Base-by-base conservation (phyloP, 2,329 filamentous ascomycete genomes). In the Diaporthe sp. region DNA sequence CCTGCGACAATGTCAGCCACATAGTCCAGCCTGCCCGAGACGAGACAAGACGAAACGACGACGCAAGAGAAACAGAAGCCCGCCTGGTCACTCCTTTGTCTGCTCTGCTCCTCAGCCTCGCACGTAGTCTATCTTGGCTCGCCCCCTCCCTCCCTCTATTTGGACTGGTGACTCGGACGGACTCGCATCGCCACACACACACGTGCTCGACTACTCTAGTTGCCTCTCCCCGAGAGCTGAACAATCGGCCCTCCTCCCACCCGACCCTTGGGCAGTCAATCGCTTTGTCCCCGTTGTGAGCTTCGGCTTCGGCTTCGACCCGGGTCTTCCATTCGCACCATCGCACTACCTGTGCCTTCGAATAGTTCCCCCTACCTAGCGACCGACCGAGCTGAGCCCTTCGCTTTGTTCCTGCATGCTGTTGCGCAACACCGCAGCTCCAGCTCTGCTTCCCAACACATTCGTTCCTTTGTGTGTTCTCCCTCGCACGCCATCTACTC, bases 41-140 rank as follows among this genome's bases (percentile, higher is more conserved):
- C 69, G 30, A 71, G 69, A 72, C 69, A 35, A 64, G 67, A 70
- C 54, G 68, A 60, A 28, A 58, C 69, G 69, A 71, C 19, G 64
- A 68, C 47, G 45, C 33, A 38, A 28, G 30, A 25, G n/a, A 17
- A 67, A 54, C 45, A 40, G 64, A 40, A 52, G 42, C 42, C 61
- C 61, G 30, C 28, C 61, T 50, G 19, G 61, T 67, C 61, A 67
- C 61, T 67, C 61, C 45, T 54, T 54, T 68, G 42, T 64, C 70
- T 61, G 45, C 47, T 64, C 57, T 40, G 33, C 38, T 54, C 42
- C 57, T 52, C 58, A 50, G 57, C 57, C 70, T 64, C 70, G 55
- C 35, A 33, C 5, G 42, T 50, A 30, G 42, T 50, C 54, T 33
- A 50, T 50, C 40, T 45, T 64, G 25, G 45, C 45, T 33, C 17